Evolutionary conservation across 768 basidiomycete genomes (phyloP), one percentile per base, ranked within the genome.

Genomic region (Rhizopogon vinicolor): DNA sequence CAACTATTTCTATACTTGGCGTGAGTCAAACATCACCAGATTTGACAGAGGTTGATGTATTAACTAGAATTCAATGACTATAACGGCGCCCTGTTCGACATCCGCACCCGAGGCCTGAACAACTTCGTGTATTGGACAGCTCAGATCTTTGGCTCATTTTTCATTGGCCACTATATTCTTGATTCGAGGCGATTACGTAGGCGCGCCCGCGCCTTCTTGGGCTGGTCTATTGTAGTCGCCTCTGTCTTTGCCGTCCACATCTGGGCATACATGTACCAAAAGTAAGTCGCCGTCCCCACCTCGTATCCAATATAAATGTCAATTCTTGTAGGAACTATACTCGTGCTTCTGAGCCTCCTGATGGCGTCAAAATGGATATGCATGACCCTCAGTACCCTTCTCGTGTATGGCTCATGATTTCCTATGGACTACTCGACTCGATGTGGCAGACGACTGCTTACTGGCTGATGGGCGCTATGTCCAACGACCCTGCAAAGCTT

Each of bases 1-100:
- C 41, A 91, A 91, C 67, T 91, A 87, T 81, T 91, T 91, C 72
- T 91, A 91, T 65, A 86, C 89, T 2, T 91, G 87, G 87, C 89
- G 87, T 89, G 57, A 64, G 85, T 68, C 22, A 37, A 43, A 39
- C 19, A 49, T 33, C 55, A 51, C 37, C 48, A 28, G 55, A 18
- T n/a, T 1, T 12, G 25, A 33, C 7, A 19, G 18, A 13, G 50
- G 41, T 22, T 33, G 41, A 51, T 33, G 33, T 57, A 10, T 41
- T 41, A 25, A 59, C 51, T 54, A 86, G 84, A 88, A 69, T 89
- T 89, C 71, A 87, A 85, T 58, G 84, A 81, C 44, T 89, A 76
- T 70, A 91, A 89, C 63, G 80, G 75, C 14, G 83, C 80, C 1
- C 66, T 89, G 5, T 89, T 89, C 76, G 83, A 85, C 62, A 87